These are phyloP conservation scores for Solanum hybrid DNA, from an alignment of 305 asterid genomes.

Conservation along the genomic window DNA sequence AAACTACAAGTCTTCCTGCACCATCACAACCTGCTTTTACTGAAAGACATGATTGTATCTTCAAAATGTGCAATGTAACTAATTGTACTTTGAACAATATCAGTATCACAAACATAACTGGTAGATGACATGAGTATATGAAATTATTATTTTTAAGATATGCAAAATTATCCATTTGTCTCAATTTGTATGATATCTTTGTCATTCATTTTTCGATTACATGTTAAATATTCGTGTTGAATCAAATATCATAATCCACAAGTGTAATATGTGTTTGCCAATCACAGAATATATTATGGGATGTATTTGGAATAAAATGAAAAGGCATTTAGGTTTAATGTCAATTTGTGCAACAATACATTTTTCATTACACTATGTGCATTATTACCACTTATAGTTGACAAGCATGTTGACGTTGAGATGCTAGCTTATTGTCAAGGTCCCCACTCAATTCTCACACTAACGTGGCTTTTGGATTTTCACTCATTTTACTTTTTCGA, in stretches of 20 bases:
- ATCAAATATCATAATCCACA: neutral
- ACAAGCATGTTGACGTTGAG: neutral
- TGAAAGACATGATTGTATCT: neutral
- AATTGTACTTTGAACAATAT: neutral
- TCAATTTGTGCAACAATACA: neutral
- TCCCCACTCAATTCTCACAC: neutral
- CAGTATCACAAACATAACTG: neutral
- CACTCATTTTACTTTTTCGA: neutral
- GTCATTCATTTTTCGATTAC: neutral
- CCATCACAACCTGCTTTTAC: conserved; percentile 9
- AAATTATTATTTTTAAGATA: too few relatives aligned
- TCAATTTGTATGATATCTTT: neutral
- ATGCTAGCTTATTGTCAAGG: neutral
- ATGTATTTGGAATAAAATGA: neutral
- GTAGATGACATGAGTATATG: neutral
- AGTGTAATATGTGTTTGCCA: neutral
- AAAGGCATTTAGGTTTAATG: neutral
- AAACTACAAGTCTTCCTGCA: conserved; percentile 5
- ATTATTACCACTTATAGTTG: neutral
- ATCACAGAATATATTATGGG: neutral
- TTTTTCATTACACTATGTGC: neutral
- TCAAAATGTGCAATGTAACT: neutral
- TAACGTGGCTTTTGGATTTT: neutral
- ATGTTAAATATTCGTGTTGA: neutral
- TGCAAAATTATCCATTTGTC: neutral